Evolutionary conservation across 306 rosid species (phyloP).

Genomic region (Rosa lucieae): DNA sequence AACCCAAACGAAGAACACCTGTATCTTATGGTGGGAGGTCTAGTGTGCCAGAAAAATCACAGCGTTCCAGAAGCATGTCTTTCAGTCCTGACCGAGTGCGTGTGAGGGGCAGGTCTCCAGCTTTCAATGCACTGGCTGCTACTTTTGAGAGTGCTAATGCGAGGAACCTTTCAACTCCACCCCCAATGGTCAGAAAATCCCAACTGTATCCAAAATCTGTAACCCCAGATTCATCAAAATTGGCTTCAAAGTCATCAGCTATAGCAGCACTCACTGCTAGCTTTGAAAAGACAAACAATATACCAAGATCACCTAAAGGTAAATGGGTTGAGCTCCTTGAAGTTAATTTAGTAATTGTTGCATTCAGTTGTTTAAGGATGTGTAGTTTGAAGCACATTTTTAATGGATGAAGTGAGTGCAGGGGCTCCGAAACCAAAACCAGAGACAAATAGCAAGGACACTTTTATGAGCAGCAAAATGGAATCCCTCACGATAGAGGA

Average conservation of each 20-base stretch:
- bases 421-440: conserved; percentile 44
- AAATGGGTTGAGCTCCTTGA: conserved; percentile 24
- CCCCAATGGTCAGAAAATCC: conserved; percentile 71
- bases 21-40: conserved; percentile 86
- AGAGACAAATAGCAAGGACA: conserved; percentile 44
- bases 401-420: conserved; percentile 46
- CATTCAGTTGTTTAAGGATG: conserved; percentile 16
- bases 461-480: conserved; percentile 46
- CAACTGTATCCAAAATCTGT: conserved; percentile 70
- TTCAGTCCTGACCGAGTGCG: conserved; percentile 91
- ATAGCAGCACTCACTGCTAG: conserved; percentile 62
- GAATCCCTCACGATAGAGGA: conserved; percentile 80
- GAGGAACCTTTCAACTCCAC: conserved; percentile 97
- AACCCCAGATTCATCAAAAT: conserved; percentile 54
- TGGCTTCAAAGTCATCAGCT: conserved; percentile 58
- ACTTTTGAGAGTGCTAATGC: conserved; percentile 66
- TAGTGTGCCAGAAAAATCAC: conserved; percentile 74
- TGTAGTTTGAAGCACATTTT: conserved; percentile 14
- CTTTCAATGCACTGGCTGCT: conserved; percentile 93
- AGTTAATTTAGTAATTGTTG: conserved; percentile 9
- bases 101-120: conserved; percentile 97
- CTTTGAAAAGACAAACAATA: conserved; percentile 56
- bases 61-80: conserved; percentile 94
- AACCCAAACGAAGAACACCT: conserved; percentile 78
- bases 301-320: conserved; percentile 85